A percentile compares a stretch with the other conserved stretches of the same genome.
Conservation (phyloP, 441 rosid species). For the Geranium incanum region DNA sequence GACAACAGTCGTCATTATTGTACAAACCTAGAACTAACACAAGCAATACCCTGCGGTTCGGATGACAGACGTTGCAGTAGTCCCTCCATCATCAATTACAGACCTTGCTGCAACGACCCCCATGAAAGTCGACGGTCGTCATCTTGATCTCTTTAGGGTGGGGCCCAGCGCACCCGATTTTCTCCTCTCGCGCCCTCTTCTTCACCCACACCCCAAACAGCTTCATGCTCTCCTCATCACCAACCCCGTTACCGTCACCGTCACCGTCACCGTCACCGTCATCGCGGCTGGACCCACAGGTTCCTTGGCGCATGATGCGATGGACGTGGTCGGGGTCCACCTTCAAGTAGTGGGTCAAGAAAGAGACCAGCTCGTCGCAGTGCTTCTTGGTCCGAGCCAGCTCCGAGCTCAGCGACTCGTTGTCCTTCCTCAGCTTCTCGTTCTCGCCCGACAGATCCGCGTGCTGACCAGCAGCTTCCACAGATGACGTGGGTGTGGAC, state of each 20-base stretch:
- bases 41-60: too few relatives aligned
- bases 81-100: constrained; percentile 8
- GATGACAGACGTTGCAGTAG: too few relatives aligned
- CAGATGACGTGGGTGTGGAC: constrained; percentile 52
- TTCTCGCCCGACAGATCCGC: constrained; percentile 55
- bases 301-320: constrained; percentile 46
- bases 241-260: constrained; percentile 15
- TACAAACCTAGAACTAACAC: too few relatives aligned
- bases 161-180: neutral
- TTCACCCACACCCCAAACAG: constrained; percentile 76
- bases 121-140: constrained; percentile 5
- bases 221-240: constrained; percentile 33
- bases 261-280: constrained; percentile 17
- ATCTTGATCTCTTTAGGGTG: constrained; percentile 4
- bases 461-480: constrained; percentile 28
- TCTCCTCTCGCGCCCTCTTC: constrained; percentile 39
- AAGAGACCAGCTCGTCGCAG: constrained; percentile 51
- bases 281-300: constrained; percentile 25
- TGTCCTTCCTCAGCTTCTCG: constrained; percentile 49
- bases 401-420: constrained; percentile 45
- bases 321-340: constrained; percentile 66
- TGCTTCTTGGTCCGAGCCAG: constrained; percentile 55
- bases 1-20: too few relatives aligned
- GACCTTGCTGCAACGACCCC: constrained; percentile 18
- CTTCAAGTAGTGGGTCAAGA: constrained; percentile 49